Conservation (phyloP, 2,329 filamentous ascomycete genomes). For the Pseudocercospora cruenta region DNA sequence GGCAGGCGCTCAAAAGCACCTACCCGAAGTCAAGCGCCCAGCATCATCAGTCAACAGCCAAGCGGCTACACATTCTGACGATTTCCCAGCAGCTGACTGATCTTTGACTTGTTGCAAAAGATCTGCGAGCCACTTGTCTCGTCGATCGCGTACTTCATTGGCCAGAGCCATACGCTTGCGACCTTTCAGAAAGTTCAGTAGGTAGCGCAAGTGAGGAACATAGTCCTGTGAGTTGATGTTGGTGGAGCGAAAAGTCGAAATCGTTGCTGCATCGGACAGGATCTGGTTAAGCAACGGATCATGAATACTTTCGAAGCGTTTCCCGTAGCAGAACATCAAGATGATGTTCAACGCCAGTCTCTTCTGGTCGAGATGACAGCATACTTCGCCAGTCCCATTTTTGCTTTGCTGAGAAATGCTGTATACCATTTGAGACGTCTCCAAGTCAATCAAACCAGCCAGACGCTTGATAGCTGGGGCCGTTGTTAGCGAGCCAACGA, state of each 20-base stretch:
- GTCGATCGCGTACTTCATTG: neutral
- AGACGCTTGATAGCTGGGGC: slow-evolving; percentile 7
- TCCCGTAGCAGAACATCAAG: slow-evolving; percentile 9
- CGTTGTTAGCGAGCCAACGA: slow-evolving; percentile 3
- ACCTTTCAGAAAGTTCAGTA: neutral
- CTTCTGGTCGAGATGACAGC: slow-evolving; percentile 5
- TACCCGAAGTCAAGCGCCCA: slow-evolving; percentile 1
- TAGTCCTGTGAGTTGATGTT: slow-evolving; percentile 10
- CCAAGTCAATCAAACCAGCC: neutral
- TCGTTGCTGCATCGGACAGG: slow-evolving; percentile 3
- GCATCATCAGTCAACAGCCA: slow-evolving; percentile 1
- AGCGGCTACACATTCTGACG: slow-evolving; percentile 6
- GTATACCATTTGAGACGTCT: slow-evolving; percentile 2
- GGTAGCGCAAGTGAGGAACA: slow-evolving; percentile 4
- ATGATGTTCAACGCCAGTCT: slow-evolving; percentile 11
- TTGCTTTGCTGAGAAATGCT: neutral
- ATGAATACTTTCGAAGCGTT: slow-evolving; percentile 1
- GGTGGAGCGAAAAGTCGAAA: slow-evolving; percentile 7
- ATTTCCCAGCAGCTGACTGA: neutral
- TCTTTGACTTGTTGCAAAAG: slow-evolving; percentile 1
- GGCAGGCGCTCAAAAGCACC: neutral
- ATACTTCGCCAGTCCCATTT: neutral
- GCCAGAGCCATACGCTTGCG: neutral
- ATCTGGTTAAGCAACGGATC: slow-evolving; percentile 1
- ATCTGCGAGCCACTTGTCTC: slow-evolving; percentile 5